Evolutionary conservation across 371 early-diverging fungal species (phyloP).

Genomic region (Parasitella parasitica): DNA sequence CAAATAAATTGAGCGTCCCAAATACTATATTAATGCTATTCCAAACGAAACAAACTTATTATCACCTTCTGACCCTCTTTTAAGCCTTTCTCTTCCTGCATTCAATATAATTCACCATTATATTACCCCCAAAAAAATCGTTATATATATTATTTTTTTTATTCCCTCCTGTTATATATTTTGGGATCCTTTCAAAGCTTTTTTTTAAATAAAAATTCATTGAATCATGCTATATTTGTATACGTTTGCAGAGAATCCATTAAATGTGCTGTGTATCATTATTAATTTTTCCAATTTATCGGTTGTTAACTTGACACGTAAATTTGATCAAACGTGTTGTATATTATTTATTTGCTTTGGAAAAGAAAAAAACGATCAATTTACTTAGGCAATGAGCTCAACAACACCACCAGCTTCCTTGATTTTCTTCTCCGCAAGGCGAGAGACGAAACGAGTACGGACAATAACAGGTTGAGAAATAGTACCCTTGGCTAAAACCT

Average conservation of each 20-base stretch:
- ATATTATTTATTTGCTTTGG: background rate
- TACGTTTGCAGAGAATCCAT: too few relatives aligned
- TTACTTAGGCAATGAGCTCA: conserved; percentile 26
- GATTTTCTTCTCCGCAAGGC: conserved; percentile 98
- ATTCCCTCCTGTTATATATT: background rate
- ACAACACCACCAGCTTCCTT: conserved; percentile 95
- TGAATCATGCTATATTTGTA: background rate
- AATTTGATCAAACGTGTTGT: too few relatives aligned
- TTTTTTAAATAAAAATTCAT: background rate
- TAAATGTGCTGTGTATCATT: too few relatives aligned
- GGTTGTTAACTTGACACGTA: too few relatives aligned
- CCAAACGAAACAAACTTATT: background rate
- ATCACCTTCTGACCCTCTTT: background rate
- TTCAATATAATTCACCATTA: background rate
- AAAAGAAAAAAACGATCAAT: background rate
- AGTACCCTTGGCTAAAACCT: conserved; percentile 96
- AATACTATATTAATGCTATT: background rate
- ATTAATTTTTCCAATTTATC: background rate
- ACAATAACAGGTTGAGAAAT: conserved; percentile 97
- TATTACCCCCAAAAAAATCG: conserved; percentile 1
- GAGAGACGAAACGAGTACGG: conserved; percentile 95
- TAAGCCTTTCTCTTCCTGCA: background rate
- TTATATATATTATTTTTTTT: background rate
- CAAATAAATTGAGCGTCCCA: conserved; percentile 63
- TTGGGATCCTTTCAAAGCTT: background rate